Percentiles rank a stretch among this genome's conserved stretches.
These are phyloP conservation scores for Cyberlindnera subsufficiens DNA, from an alignment of 805 yeast species.

Conservation along the genomic window DNA sequence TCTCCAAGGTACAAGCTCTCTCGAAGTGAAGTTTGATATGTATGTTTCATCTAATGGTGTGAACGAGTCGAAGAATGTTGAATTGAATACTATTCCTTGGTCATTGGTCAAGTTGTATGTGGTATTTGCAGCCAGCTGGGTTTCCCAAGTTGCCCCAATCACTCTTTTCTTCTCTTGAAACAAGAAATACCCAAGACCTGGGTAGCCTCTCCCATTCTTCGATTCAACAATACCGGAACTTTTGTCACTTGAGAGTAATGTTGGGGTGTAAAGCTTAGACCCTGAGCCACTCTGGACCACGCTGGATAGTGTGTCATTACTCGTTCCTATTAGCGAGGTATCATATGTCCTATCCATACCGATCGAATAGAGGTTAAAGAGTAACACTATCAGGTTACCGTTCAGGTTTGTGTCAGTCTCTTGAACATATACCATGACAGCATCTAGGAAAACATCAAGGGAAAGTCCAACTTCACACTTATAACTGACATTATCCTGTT, in stretches of 20 bases:
- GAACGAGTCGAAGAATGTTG: conserved; percentile 20
- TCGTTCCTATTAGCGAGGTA: conserved; percentile 4
- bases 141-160: conserved; percentile 29
- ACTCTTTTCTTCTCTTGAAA: conserved; percentile 30
- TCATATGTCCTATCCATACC: conserved; percentile 9
- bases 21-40: background rate
- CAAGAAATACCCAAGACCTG: conserved; percentile 30
- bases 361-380: conserved; percentile 29
- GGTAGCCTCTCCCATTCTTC: conserved; percentile 25
- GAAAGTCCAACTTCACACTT: conserved; percentile 22
- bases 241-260: conserved; percentile 20
- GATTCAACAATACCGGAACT: conserved; percentile 12
- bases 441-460: conserved; percentile 22
- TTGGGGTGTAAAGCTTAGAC: conserved; percentile 26
- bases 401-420: conserved; percentile 41
- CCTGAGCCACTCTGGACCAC: conserved; percentile 14
- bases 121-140: conserved; percentile 23
- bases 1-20: conserved; percentile 28
- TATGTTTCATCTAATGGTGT: conserved; percentile 1
- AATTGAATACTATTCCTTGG: conserved; percentile 15
- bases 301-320: conserved; percentile 22
- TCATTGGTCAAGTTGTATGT: conserved; percentile 25
- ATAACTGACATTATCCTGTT: conserved; percentile 9
- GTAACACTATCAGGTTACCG: conserved; percentile 37
- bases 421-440: conserved; percentile 29